phyloP scores from a whole-genome alignment of 768 basidiomycete genomes.

The Cubamyces lactineus region DNA sequence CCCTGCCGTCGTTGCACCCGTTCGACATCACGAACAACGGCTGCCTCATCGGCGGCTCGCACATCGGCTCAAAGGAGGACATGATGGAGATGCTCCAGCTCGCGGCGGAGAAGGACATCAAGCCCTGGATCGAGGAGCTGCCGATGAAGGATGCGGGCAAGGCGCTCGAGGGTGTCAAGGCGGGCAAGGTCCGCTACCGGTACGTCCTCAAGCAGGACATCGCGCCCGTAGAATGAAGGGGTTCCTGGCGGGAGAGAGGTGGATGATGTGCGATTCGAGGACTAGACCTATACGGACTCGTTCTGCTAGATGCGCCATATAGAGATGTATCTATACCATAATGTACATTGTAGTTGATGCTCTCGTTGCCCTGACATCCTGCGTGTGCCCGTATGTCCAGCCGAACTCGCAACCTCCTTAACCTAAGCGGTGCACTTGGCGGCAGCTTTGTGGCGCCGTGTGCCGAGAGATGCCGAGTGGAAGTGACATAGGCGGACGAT shows the following conservation, averaged over 20 bases:
- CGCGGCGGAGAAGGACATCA: constrained; percentile 55
- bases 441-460: background rate
- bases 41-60: constrained; percentile 32
- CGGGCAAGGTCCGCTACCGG: constrained; percentile 56
- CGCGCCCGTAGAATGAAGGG: constrained; percentile 8
- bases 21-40: constrained; percentile 39
- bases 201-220: constrained; percentile 48
- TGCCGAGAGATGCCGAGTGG: constrained; percentile 4
- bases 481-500: background rate
- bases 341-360: background rate
- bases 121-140: constrained; percentile 47
- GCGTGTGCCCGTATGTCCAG: too few species aligned
- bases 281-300: too few species aligned
- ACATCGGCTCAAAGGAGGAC: constrained; percentile 62
- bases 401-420: too few species aligned
- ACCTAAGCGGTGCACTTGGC: too few species aligned
- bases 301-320: background rate
- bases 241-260: background rate
- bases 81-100: constrained; percentile 62
- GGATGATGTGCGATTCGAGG: background rate
- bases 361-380: too few species aligned
- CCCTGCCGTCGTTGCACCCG: constrained; percentile 30
- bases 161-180: constrained; percentile 52
- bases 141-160: constrained; percentile 53
- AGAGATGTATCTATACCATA: background rate